Conservation (phyloP, 257 asterid genomes). For the Salvia hispanica region DNA sequence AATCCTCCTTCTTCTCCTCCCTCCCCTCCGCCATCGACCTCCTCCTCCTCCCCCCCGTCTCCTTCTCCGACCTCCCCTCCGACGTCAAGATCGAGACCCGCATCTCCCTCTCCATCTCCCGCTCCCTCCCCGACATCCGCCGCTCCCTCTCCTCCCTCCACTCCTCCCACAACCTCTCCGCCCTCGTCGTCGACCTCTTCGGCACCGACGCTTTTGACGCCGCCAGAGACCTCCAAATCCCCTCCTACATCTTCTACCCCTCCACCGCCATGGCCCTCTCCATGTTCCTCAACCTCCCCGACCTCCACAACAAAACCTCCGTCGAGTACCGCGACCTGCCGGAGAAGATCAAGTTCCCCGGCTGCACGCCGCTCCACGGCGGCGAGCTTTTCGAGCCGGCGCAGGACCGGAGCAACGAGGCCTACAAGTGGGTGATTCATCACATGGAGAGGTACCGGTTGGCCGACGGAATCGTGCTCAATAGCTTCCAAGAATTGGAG, state of each 20-base stretch:
- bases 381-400: constrained; percentile 58
- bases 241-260: constrained; percentile 56
- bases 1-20: constrained; percentile 45
- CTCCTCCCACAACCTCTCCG: constrained; percentile 31
- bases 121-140: constrained; percentile 55
- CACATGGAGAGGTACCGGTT: constrained; percentile 46
- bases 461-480: constrained; percentile 68
- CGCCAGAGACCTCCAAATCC: constrained; percentile 46
- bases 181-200: constrained; percentile 73
- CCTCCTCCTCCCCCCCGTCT: constrained; percentile 54
- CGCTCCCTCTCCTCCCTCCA: constrained; percentile 37
- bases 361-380: constrained; percentile 62
- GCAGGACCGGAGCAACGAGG: constrained; percentile 64
- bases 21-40: constrained; percentile 50
- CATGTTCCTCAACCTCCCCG: constrained; percentile 50
- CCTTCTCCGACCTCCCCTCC: constrained; percentile 46
- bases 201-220: constrained; percentile 73
- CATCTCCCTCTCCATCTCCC: constrained; percentile 54
- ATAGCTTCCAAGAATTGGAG: constrained; percentile 65
- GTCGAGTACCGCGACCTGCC: constrained; percentile 55
- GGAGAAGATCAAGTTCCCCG: constrained; percentile 61
- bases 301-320: constrained; percentile 45
- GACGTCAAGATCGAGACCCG: constrained; percentile 58
- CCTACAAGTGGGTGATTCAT: constrained; percentile 58
- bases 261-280: constrained; percentile 54